These are phyloP conservation scores for Prosopis cineraria DNA, from an alignment of 306 rosid genomes.

Conservation along the genomic window DNA sequence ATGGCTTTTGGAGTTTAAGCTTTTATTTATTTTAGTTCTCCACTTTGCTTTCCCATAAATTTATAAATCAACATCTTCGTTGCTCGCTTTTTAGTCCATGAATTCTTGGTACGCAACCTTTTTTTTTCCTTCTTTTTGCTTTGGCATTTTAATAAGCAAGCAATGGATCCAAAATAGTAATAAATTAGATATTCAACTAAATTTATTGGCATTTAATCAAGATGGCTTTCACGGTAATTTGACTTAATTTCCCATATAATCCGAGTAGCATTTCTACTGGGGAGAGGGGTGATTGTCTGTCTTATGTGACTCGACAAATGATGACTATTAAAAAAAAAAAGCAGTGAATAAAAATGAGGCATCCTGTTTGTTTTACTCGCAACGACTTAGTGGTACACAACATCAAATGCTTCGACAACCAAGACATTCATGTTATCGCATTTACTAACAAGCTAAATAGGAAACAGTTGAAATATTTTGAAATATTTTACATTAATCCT, in stretches of 20 bases:
- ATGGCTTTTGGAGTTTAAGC: background rate
- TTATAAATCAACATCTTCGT: background rate
- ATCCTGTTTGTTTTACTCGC: background rate
- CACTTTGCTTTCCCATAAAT: background rate
- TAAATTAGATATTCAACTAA: constrained; percentile 31
- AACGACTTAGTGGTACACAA: background rate
- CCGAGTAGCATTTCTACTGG: background rate
- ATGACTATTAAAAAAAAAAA: too few species aligned
- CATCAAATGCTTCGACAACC: background rate
- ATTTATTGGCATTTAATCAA: constrained; percentile 32
- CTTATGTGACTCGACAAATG: too few species aligned
- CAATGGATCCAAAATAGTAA: background rate
- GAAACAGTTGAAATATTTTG: background rate
- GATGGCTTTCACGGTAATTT: background rate
- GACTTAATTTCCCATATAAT: background rate
- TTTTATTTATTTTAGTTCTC: background rate
- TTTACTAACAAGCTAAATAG: background rate
- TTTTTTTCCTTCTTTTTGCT: too few species aligned
- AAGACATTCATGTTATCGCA: background rate
- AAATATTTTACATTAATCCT: background rate
- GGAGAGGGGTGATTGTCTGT: background rate
- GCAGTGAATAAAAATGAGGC: background rate
- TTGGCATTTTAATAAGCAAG: too few species aligned
- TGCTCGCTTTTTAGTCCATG: background rate
- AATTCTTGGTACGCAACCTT: too few species aligned